Conservation (phyloP, 495 filamentous ascomycete species). For the Tuber indicum region DNA sequence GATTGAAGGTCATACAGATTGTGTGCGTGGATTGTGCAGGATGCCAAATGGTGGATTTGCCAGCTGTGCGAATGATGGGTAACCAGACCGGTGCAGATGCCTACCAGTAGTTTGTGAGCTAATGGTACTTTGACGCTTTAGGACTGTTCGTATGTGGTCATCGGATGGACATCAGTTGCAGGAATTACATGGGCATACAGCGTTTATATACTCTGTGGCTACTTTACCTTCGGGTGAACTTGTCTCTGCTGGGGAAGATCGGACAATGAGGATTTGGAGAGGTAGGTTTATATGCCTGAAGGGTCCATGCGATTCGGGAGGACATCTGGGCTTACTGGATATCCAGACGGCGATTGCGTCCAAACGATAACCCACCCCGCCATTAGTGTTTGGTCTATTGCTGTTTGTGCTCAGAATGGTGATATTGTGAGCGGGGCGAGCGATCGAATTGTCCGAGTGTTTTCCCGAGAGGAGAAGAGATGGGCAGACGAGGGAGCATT, state of each 20-base stretch:
- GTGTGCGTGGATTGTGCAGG: constrained; percentile 79
- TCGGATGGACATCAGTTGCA: constrained; percentile 64
- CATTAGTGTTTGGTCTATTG: constrained; percentile 91
- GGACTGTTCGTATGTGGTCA: constrained; percentile 69
- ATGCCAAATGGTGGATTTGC: constrained; percentile 55
- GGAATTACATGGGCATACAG: constrained; percentile 80
- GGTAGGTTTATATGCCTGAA: constrained; percentile 43
- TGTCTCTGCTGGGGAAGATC: constrained; percentile 86
- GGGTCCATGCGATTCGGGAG: not conserved
- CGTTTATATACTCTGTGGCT: constrained; percentile 86
- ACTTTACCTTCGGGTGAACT: constrained; percentile 74
- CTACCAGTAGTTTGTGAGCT: constrained; percentile 11
- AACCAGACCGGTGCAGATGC: not conserved
- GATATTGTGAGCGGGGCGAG: constrained; percentile 92
- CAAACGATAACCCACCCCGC: constrained; percentile 98
- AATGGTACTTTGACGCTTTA: constrained; percentile 13
- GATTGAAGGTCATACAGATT: constrained; percentile 66
- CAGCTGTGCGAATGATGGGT: constrained; percentile 42
- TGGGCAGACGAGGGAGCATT: constrained; percentile 54
- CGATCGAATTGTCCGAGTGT: constrained; percentile 78
- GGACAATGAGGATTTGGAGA: constrained; percentile 83
- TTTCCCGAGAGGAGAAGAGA: constrained; percentile 66
- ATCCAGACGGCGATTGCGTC: constrained; percentile 55
- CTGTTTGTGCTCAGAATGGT: constrained; percentile 69
- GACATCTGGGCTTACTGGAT: constrained; percentile 4